Conservation (phyloP, 2,329 filamentous ascomycete genomes). For the Aspergillus brasiliensis region DNA sequence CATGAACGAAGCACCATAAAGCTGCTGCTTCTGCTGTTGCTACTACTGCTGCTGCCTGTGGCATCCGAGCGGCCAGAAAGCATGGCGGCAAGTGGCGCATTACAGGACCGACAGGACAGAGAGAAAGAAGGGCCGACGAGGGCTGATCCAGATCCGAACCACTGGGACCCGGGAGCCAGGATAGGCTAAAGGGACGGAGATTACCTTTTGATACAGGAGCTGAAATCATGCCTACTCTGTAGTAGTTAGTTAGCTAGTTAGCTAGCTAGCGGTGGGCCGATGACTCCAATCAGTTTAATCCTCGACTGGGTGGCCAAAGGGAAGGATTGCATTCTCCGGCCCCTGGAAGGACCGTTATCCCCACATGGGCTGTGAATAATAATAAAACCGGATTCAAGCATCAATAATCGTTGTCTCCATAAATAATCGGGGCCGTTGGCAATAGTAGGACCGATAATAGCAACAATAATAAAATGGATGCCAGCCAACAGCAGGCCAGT, state of each 20-base stretch:
- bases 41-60: neutral
- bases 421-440: conserved; percentile 2
- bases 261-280: neutral
- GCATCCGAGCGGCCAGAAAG: conserved; percentile 11
- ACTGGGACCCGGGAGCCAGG: conserved; percentile 30
- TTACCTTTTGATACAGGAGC: conserved; percentile 9
- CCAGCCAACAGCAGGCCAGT: conserved; percentile 13
- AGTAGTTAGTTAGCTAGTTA: too few relatives aligned
- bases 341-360: conserved; percentile 1
- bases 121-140: conserved; percentile 9
- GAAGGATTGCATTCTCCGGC: neutral
- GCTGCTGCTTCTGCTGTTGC: neutral
- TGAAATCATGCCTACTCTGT: conserved; percentile 12
- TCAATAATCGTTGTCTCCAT: neutral
- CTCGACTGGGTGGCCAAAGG: neutral
- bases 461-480: conserved; percentile 2
- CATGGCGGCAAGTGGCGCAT: conserved; percentile 25
- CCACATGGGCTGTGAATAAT: conserved; percentile 4
- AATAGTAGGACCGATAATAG: conserved; percentile 10
- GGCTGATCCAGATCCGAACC: conserved; percentile 25
- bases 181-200: conserved; percentile 16
- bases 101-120: conserved; percentile 8
- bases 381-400: neutral
- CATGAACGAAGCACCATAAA: neutral
- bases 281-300: conserved; percentile 3